Conservation (phyloP, 129 eudicot genomes). For the Artemisia annua region DNA sequence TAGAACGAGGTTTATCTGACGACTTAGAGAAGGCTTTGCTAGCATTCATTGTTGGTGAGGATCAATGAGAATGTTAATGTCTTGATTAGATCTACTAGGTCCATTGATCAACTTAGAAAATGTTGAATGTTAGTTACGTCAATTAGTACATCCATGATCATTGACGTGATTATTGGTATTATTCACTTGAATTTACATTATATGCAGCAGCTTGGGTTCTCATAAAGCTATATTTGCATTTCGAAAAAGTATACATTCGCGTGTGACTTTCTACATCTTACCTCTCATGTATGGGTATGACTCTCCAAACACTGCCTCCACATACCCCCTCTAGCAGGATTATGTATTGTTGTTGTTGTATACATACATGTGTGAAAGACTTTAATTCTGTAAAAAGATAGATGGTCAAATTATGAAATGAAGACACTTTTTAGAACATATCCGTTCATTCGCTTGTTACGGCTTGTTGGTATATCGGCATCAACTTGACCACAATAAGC, state of each 20-base stretch:
- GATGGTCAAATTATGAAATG: too few relatives aligned
- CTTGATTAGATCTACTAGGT: not conserved
- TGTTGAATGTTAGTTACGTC: not conserved
- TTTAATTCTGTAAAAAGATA: too few relatives aligned
- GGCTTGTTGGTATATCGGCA: not conserved
- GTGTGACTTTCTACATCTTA: not conserved
- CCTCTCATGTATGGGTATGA: too few relatives aligned
- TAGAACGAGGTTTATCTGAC: constrained; percentile 29
- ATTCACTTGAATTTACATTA: not conserved
- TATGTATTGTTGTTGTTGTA: too few relatives aligned
- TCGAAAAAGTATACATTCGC: too few relatives aligned
- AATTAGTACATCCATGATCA: not conserved
- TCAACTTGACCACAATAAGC: not conserved
- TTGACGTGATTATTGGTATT: not conserved
- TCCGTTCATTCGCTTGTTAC: not conserved
- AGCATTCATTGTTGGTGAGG: not conserved
- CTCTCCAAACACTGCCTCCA: too few relatives aligned
- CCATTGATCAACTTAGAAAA: not conserved
- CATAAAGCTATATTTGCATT: too few relatives aligned
- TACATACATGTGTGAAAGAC: too few relatives aligned
- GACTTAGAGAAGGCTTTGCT: constrained; percentile 38
- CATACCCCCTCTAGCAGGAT: too few relatives aligned
- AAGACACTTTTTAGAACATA: too few relatives aligned
- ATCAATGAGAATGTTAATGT: too few relatives aligned
- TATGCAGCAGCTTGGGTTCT: not conserved